Base-by-base conservation (phyloP, 441 rosid species). In the Pelargonium myrrhifolium region DNA sequence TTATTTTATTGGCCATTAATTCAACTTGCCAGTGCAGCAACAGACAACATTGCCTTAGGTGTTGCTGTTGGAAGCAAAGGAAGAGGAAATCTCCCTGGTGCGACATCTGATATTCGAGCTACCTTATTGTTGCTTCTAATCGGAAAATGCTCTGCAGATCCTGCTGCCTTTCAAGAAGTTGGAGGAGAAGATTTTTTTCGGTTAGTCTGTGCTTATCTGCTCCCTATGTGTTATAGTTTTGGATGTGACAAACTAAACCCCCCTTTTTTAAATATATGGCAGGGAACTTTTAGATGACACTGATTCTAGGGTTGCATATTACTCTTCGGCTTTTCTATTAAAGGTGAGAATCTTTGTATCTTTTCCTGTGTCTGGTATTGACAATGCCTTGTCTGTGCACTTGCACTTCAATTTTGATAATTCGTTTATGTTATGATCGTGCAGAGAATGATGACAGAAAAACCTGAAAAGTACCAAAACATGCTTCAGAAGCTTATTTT, bases 21-120 rank as follows among this genome's bases (percentile, higher is more conserved):
- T 81, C 99, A 92, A 78, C 93, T 95, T 43, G 99, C 97, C 63
- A 87, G 92, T 72, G 99, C 98, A 62, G 96, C 98, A 56, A 86
- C 98, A 43, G 99, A 95, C 76, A 89, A 92, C 78, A 89, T 95
- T 49, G 87, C 98, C 60, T 81, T 92, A 80, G 97, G 98, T 77
- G 95, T 95, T 56, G 97, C 99, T n/a, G 99, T 95, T 80, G 99
- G 98, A 78, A 95, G 99, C 80, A 92, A 95, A 82, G 99, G 99
- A 79, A 89, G 93, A 79, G 99, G 98, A 77, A 92, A 92, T 71
- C 82, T 95, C 74, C 97, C 98, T 49, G 99, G 99, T 68, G 90
- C 96, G 60, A 93, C 93, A 68, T 89, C 99, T 26, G 99, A 95
- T 76, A 92, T 95, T 65, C 86, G 98, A 74, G 97, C 98, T 68